Evolutionary conservation across 108 stramenopile species (phyloP).

Genomic region (Epithemia pelagica): DNA sequence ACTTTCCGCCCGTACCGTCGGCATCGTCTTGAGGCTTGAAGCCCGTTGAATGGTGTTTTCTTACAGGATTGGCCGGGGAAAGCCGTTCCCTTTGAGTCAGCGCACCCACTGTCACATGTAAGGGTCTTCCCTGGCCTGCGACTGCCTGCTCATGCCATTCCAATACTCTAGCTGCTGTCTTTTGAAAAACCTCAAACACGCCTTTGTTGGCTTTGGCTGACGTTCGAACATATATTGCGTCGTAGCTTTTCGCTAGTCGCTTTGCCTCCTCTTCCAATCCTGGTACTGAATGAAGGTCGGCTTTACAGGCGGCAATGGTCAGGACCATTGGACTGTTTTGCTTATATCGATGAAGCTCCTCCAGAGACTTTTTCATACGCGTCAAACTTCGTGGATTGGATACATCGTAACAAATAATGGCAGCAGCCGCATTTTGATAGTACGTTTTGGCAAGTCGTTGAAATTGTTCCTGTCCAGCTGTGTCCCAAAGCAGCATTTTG

Average conservation of each 20-base stretch:
- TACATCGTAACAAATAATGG: slow-evolving; percentile 71
- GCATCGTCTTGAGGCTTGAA: not conserved
- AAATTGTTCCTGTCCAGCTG: slow-evolving; percentile 65
- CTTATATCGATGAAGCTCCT: slow-evolving; percentile 12
- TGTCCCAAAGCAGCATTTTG: slow-evolving; percentile 86
- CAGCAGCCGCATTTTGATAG: slow-evolving; percentile 64
- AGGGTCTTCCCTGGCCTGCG: not conserved
- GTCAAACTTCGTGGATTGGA: slow-evolving; percentile 46
- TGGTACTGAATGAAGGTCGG: slow-evolving; percentile 34
- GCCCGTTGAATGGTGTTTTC: not conserved
- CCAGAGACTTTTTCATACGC: slow-evolving; percentile 34
- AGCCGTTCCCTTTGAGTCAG: not conserved
- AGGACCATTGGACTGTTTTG: slow-evolving; percentile 43
- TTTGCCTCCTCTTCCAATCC: slow-evolving; percentile 45
- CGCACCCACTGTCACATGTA: slow-evolving; percentile 1
- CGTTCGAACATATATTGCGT: slow-evolving; percentile 56
- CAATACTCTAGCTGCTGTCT: slow-evolving; percentile 52
- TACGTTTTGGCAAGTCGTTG: slow-evolving; percentile 60
- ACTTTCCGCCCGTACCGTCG: not conserved
- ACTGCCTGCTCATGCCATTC: slow-evolving; percentile 14
- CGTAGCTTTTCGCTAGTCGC: slow-evolving; percentile 42
- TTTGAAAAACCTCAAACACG: slow-evolving; percentile 50
- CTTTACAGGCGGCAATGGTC: slow-evolving; percentile 69
- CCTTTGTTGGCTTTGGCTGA: slow-evolving; percentile 61
- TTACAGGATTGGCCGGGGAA: not conserved